phyloP scores from a whole-genome alignment of 805 yeast genomes.

The Metschnikowia vanudenii region DNA sequence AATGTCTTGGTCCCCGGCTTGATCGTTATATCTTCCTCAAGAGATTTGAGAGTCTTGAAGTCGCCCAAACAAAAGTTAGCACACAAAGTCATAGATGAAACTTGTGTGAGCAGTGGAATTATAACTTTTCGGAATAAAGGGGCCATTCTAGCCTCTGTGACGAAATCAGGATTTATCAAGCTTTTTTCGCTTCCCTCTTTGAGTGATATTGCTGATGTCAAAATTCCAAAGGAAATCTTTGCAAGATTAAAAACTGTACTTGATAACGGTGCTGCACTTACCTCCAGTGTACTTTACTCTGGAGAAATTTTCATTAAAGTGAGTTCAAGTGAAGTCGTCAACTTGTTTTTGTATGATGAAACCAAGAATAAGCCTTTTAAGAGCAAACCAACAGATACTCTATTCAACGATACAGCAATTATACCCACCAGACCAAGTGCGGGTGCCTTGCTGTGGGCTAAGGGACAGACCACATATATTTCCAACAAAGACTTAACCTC shows the following conservation, averaged over 20 bases:
- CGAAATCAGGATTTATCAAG: conserved; percentile 48
- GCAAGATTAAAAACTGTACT: conserved; percentile 23
- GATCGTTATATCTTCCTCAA: conserved; percentile 51
- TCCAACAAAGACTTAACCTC: conserved; percentile 59
- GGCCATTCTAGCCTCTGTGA: conserved; percentile 46
- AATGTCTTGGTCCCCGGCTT: conserved; percentile 65
- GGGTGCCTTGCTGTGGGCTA: conserved; percentile 81
- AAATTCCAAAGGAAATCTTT: conserved; percentile 32
- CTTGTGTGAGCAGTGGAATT: conserved; percentile 48
- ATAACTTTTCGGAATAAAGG: conserved; percentile 45
- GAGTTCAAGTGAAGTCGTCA: conserved; percentile 45
- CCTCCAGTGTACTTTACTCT: conserved; percentile 41
- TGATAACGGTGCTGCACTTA: conserved; percentile 21
- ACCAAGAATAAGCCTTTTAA: conserved; percentile 21
- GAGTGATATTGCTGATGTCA: conserved; percentile 51
- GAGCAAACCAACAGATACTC: conserved; percentile 45
- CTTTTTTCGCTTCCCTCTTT: conserved; percentile 59
- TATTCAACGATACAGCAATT: conserved; percentile 66
- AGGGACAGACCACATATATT: conserved; percentile 64
- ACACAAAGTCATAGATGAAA: conserved; percentile 58
- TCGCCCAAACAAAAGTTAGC: conserved; percentile 62
- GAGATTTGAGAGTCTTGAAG: conserved; percentile 62
- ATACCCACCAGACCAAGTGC: conserved; percentile 80
- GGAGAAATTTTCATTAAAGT: conserved; percentile 61
- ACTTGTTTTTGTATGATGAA: conserved; percentile 25